Base-by-base conservation (phyloP, 2,329 filamentous ascomycete species). In the Daldinia sp. region DNA sequence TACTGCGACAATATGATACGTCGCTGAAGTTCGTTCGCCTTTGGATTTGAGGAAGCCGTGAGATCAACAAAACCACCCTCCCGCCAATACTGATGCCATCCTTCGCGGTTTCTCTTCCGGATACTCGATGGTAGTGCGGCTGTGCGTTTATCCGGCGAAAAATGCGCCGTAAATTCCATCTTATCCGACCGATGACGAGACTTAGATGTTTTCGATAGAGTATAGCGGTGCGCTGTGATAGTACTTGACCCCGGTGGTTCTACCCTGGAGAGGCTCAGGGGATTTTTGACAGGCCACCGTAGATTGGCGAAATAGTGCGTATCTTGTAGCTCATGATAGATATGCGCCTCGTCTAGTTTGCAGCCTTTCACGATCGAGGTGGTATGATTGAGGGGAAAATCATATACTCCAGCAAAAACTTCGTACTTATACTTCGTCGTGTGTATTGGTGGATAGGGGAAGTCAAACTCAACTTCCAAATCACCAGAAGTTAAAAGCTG, bases 1-100 rank as follows among this genome's bases (percentile, higher is more conserved):
- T 82, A 82, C 56, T 81, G 80, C 4, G 79, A 81, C 5, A 77
- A 63, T 1, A 81, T 68, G 21, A 80, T 79, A 15, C 79, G 76
- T n/a, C 79, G 75, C 66, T 81, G 79, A 3, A 82, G 63, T 54
- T 81, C 80, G 1, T 75, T 74, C 3, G 79, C 78, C 9, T 77
- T 76, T 0, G 73, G 60, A 35, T 75, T 77, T 0, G 71, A 68
- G 2, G 77, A 77, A 0, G 71, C 65, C 0, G 77, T 79, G 21
- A 81, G 68, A 51, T 81, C 79, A 1, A 81, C 72, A 43, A 81
- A 81, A 0, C 77, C 79, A 0, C 80, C 79, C 4, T 73, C 64
- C 17, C 70, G 68, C 80, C 79, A 79, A 61, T 79, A 79, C 0
- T 72, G 58, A 5, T 73, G 68, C 77, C 77, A 79, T 3, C 58